A percentile compares a stretch with the other conserved stretches of the same genome.
phyloP scores from a whole-genome alignment of 805 yeast species.

The Grigorovia humatica region DNA sequence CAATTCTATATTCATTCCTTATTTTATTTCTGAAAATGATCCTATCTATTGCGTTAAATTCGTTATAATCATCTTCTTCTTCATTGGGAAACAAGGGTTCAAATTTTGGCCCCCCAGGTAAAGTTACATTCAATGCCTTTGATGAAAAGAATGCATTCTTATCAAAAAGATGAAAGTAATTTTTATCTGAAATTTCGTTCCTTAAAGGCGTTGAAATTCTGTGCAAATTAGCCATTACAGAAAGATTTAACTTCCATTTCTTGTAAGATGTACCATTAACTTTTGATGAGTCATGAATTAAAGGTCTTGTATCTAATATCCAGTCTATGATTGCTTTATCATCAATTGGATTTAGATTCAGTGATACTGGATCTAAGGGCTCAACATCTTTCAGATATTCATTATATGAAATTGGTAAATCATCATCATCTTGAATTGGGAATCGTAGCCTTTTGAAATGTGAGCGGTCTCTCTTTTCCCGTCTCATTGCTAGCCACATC shows the following conservation, averaged over 20 bases:
- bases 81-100: constrained; percentile 70
- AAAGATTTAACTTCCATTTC: constrained; percentile 54
- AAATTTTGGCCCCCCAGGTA: constrained; percentile 95
- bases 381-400: constrained; percentile 68
- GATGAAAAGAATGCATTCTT: constrained; percentile 78
- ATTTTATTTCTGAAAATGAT: constrained; percentile 70
- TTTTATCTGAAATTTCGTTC: constrained; percentile 46
- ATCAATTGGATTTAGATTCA: constrained; percentile 55
- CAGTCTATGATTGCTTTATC: constrained; percentile 58
- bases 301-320: constrained; percentile 72
- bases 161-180: constrained; percentile 64
- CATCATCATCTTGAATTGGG: constrained; percentile 97
- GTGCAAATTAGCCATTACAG: constrained; percentile 55
- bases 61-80: constrained; percentile 72
- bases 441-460: constrained; percentile 87
- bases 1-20: constrained; percentile 75
- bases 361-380: constrained; percentile 57
- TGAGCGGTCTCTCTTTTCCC: constrained; percentile 82
- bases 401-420: constrained; percentile 79
- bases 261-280: constrained; percentile 74
- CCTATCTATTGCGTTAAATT: constrained; percentile 82
- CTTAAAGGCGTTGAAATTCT: constrained; percentile 62
- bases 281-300: constrained; percentile 42
- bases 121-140: constrained; percentile 73
- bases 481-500: constrained; percentile 84